These are phyloP conservation scores for Jamesozyma jinghongensis DNA, from an alignment of 805 yeast species.

Conservation along the genomic window DNA sequence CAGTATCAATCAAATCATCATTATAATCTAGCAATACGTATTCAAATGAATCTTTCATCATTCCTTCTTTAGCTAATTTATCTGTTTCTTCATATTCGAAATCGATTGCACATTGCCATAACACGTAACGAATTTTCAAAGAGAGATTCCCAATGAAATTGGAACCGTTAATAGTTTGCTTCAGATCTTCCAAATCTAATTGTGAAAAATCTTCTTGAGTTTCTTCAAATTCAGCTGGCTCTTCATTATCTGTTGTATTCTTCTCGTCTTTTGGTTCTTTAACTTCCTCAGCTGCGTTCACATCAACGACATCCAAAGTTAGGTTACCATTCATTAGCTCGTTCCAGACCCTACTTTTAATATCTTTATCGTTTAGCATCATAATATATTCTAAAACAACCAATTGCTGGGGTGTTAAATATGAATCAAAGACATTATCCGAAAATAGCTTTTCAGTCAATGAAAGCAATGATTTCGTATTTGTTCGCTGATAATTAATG, in stretches of 20 bases:
- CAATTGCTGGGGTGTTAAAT: conserved; percentile 48
- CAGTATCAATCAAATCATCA: not conserved
- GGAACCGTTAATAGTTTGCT: conserved; percentile 36
- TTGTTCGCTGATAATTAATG: conserved; percentile 25
- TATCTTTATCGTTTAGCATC: conserved; percentile 23
- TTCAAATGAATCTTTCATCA: conserved; percentile 5
- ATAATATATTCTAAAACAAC: conserved; percentile 41
- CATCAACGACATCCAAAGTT: conserved; percentile 16
- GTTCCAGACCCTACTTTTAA: conserved; percentile 34
- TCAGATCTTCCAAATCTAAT: conserved; percentile 34
- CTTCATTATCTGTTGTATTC: conserved; percentile 1
- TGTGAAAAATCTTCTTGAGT: conserved; percentile 31
- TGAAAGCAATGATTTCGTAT: conserved; percentile 24
- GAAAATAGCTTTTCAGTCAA: conserved; percentile 32
- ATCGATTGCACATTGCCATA: conserved; percentile 54
- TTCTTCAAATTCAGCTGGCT: conserved; percentile 5
- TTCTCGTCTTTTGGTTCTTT: conserved; percentile 1
- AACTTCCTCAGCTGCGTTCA: conserved; percentile 2
- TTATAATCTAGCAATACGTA: conserved; percentile 6
- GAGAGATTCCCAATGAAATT: conserved; percentile 48
- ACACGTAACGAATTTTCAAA: conserved; percentile 52
- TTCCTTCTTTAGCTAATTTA: conserved; percentile 22
- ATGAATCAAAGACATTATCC: conserved; percentile 38
- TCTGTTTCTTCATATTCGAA: conserved; percentile 28
- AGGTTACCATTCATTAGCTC: conserved; percentile 34